Evolutionary conservation across 148 eudicot genomes (phyloP), one percentile per base, ranked within the genome.

Genomic region (Simmondsia chinensis): DNA sequence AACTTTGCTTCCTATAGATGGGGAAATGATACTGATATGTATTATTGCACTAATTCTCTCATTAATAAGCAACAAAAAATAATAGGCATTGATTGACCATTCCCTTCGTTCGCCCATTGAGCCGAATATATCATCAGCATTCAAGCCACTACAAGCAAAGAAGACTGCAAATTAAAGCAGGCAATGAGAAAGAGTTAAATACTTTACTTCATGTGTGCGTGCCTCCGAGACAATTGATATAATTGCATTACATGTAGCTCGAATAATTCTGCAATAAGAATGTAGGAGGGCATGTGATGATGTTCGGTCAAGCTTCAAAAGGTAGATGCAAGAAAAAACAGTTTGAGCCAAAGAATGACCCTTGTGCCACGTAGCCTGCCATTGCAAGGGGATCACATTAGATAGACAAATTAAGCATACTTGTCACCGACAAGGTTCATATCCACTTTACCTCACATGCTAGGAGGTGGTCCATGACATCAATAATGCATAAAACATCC

Each of bases 331-430:
- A 54, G 99, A 85, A 56, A 69, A 91, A 43, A 91, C 76, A 19
- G 99, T 91, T 59, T 91, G 99, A 11, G 89, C 86, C 71, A 91
- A 69, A 56, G 99, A 79, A 64, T 83, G 86, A 51, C 99, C 99
- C 66, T 79, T 86, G 70, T 91, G 99, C 99, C 99, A 91, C n/a
- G 99, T 91, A 43, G 94, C 99, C 99, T 91, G 99, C 71, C 70
- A 76, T 48, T 22, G 41, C 20, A 52, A 38, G 29, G 52, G 32
- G 20, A 56, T 15, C 11, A 6, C 13, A 16, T 65, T 48, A 60
- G 30, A 27, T 13, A 29, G 27, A 20, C 30, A 13, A 13, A 33
- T 30, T 5, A 16, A n/a, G 30, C 17, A 14, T 27, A 24, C 7
- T 13, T 32, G 14, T 2, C 12, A 6, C 3, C 14, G 14, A 26